Percentiles rank a stretch among this genome's conserved stretches.
These are phyloP conservation scores for Prunus armeniaca DNA, from an alignment of 306 rosid genomes.

Conservation along the genomic window DNA sequence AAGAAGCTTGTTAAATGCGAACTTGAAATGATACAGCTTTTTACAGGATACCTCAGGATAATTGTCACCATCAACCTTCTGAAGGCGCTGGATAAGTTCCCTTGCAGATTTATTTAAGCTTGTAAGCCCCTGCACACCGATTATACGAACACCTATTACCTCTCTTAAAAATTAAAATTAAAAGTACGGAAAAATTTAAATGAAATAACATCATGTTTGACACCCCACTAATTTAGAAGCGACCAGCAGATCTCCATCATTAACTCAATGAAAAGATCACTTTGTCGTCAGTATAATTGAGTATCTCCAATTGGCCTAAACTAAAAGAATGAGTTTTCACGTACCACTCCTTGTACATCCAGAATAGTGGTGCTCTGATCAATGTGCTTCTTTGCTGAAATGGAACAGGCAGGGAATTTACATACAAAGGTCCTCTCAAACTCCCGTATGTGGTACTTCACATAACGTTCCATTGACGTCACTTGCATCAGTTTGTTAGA, in stretches of 20 bases:
- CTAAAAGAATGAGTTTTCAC: constrained; percentile 13
- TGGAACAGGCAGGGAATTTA: constrained; percentile 88
- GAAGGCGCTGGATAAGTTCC: constrained; percentile 77
- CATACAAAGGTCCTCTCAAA: constrained; percentile 74
- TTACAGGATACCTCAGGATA: constrained; percentile 80
- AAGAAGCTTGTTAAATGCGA: not conserved
- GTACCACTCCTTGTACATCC: constrained; percentile 98
- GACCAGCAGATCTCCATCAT: not conserved
- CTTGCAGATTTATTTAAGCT: constrained; percentile 85
- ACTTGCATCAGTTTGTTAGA: constrained; percentile 79
- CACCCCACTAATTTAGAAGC: not conserved
- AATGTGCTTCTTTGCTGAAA: constrained; percentile 80
- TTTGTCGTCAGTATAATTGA: not conserved
- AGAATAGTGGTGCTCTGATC: constrained; percentile 93
- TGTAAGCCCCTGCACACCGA: constrained; percentile 54
- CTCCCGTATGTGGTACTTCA: constrained; percentile 76
- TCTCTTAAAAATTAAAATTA: not conserved
- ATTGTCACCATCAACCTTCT: constrained; percentile 95
- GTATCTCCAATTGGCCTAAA: not conserved
- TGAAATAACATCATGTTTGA: not conserved
- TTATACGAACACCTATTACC: not conserved
- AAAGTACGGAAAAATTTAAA: not conserved
- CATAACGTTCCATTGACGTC: constrained; percentile 81
- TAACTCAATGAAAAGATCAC: not conserved
- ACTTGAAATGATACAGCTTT: not conserved